Base-by-base conservation (phyloP, 768 basidiomycete genomes). In the Xerocomellus amylosporus region DNA sequence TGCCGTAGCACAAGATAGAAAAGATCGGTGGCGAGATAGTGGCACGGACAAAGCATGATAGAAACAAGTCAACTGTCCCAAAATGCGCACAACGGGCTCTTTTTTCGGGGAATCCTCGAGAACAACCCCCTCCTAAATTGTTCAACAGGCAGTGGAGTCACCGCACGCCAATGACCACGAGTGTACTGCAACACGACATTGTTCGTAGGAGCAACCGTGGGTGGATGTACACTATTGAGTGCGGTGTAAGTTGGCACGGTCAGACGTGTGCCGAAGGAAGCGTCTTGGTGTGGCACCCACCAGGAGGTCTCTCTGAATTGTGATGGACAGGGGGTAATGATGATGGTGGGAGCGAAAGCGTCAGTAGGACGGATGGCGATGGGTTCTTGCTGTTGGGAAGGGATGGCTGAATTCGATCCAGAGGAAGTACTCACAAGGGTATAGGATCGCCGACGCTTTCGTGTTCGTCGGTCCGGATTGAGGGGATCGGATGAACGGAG, bases 211-310 rank as follows among this genome's bases (percentile, higher is more conserved):
- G 54, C 54, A 47, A 65, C 64, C 75, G 57, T 30, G 30, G 30
- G 30, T 10, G 30, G 30, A 10, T 30, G 30, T 30, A 30, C 30
- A 10, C 30, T 30, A 30, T 10, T 30, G 30, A 30, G 10, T 10
- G 30, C 9, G 10, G 30, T 7, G 30, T 10, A 30, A 3, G 30
- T 30, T 30, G 30, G 30, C 10, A 30, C 30, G 2, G 77, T 75
- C 22, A 84, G 76, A 30, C 71, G 72, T 45, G 71, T 68, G 34
- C 80, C 78, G 61, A 82, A 84, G 5, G 75, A 78, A 14, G 76
- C 70, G 61, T 85, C 78, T 66, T 86, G 84, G 58, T 73, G 73
- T 12, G 84, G 83, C 19, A 82, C 74, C 54, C 74, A 78, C 43
- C 72, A 78, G 2, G 77, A 73, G 5, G 30, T 30, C 30, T 30